Base-by-base conservation (phyloP, 805 yeast species). In the Maudiozyma pseudohumilis region DNA sequence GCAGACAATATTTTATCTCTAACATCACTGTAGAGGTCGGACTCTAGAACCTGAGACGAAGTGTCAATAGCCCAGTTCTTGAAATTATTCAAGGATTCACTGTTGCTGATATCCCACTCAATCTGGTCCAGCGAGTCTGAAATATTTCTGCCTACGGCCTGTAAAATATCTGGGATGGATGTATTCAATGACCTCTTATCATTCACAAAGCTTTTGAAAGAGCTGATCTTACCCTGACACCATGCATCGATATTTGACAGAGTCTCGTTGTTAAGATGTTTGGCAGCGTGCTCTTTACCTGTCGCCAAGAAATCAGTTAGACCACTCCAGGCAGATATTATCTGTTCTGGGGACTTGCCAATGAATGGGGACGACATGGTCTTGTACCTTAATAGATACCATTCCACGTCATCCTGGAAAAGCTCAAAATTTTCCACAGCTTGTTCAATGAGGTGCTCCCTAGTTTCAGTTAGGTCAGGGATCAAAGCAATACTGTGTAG, bases 221-320 rank as follows among this genome's bases (percentile, higher is more conserved):
- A 52, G 43, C 55, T 65, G 40, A 71, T 56, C 38, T 66, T 63
- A 15, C 62, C 66, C 45, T 66, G 66, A 16, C 72, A 57, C 77
- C 76, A 71, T 9, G 51, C 48, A 31, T 69, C 69, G 35, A 70
- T 53, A 26, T 68, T 55, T 33, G 68, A 52, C 44, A 71, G 69
- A 1, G 72, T 66, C 42, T 67, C 69, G 49, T 66, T 66, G 49
- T 68, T 55, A 6, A 63, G 43, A 24, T 64, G 56, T 19, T 59
- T 64, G 32, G 51, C 57, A 23, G 46, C 49, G n/a, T 49, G 48
- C 20, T 54, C 47, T 12, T 38, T 20, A 52, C 50, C 37, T 28
- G 34, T 22, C 21, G 35, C 40, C 6, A 45, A 18, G n/a, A 35
- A 28, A 4, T 42, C 37, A 5, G 17, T 46, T 20, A 19, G 39